phyloP scores from a whole-genome alignment of 768 basidiomycete genomes.

The Trametes cingulata region DNA sequence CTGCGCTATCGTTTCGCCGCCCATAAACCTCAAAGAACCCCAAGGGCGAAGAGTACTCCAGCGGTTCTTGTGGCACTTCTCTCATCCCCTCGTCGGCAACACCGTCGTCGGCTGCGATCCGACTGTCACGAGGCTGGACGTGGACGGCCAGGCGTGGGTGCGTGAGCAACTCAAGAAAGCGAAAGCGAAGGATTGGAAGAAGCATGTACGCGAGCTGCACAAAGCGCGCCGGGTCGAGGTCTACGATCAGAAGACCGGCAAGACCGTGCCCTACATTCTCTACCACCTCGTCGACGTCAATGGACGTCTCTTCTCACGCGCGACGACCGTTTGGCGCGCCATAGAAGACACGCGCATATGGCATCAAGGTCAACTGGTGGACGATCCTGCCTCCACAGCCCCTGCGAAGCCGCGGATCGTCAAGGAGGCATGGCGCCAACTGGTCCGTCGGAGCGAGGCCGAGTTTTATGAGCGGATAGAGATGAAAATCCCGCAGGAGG shows the following conservation, averaged over 20 bases:
- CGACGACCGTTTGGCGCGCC: constrained; percentile 16
- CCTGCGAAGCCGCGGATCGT: background rate
- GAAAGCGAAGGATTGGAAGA: background rate
- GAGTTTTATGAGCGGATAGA: constrained; percentile 1
- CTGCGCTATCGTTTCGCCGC: constrained; percentile 9
- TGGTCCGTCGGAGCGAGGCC: constrained; percentile 3
- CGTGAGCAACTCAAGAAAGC: background rate
- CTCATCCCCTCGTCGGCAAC: constrained; percentile 2
- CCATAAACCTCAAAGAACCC: background rate
- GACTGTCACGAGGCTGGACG: background rate
- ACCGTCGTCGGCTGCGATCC: constrained; percentile 12
- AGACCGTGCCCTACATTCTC: background rate
- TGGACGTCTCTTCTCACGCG: constrained; percentile 15
- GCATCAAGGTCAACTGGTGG: background rate
- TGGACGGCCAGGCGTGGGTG: background rate
- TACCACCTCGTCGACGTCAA: constrained; percentile 12
- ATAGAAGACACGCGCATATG: constrained; percentile 11
- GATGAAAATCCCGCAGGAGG: background rate
- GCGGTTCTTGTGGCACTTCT: constrained; percentile 20
- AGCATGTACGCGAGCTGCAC: background rate
- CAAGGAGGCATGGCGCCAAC: constrained; percentile 20
- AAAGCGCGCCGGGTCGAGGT: constrained; percentile 6
- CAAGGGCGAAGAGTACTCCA: background rate
- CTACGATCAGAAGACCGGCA: constrained; percentile 1
- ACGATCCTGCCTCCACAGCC: background rate